Conservation (phyloP, 2,329 filamentous ascomycete genomes). For the Bipolaris bicolor region DNA sequence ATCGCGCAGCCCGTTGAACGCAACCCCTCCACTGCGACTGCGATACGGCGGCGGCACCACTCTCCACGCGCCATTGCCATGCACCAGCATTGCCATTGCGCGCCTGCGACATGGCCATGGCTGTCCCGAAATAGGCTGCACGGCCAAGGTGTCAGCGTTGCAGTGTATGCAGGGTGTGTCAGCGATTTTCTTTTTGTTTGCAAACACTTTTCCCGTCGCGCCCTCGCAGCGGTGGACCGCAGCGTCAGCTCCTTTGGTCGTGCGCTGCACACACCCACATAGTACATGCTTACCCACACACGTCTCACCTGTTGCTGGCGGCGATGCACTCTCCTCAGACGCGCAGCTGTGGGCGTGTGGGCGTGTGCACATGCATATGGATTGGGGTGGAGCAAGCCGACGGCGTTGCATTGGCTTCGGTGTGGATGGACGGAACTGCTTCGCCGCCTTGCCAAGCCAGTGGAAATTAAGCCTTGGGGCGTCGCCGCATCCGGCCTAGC, state of each 20-base stretch:
- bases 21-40: constrained; percentile 11
- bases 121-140: constrained; percentile 17
- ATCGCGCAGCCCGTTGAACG: constrained; percentile 22
- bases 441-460: constrained; percentile 8
- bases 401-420: too few species aligned
- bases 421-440: constrained; percentile 21
- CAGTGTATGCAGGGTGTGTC: constrained; percentile 26
- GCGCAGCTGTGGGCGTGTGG: too few species aligned
- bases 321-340: constrained; percentile 6
- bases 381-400: too few species aligned
- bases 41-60: constrained; percentile 10
- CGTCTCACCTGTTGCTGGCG: constrained; percentile 5
- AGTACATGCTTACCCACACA: constrained; percentile 9
- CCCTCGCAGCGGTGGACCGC: neutral
- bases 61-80: constrained; percentile 4
- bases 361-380: too few species aligned
- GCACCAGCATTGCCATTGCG: too few species aligned
- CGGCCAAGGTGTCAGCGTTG: constrained; percentile 23
- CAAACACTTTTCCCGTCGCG: constrained; percentile 12
- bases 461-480: constrained; percentile 28
- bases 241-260: neutral
- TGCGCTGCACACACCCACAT: neutral
- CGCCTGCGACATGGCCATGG: constrained; percentile 15
- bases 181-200: constrained; percentile 18
- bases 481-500: too few species aligned